Evolutionary conservation across 306 rosid genomes (phyloP).

Genomic region (Citrullus amarus): DNA sequence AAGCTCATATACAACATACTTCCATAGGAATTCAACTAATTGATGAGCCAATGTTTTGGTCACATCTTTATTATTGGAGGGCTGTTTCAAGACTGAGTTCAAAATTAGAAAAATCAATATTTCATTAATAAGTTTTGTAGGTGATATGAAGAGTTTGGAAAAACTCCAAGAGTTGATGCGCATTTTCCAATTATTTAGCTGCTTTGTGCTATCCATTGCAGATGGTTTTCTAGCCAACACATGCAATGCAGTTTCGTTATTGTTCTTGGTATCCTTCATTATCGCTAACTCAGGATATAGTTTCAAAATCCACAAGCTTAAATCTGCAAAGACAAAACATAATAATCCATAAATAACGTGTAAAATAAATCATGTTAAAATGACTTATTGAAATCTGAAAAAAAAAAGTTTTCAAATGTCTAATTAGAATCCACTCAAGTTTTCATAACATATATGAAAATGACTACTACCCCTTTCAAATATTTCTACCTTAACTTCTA

Average conservation of each 20-base stretch:
- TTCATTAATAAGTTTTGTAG: too few species aligned
- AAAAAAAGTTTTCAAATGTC: too few species aligned
- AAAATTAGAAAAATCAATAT: not conserved
- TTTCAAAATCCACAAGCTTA: not conserved
- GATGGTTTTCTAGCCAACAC: constrained; percentile 16
- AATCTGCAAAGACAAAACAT: not conserved
- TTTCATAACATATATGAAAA: too few species aligned
- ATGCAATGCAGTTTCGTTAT: constrained; percentile 11
- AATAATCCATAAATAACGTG: too few species aligned
- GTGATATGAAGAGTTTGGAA: not conserved
- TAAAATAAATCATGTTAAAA: too few species aligned
- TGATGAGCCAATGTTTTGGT: constrained; percentile 7
- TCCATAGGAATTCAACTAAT: constrained; percentile 15
- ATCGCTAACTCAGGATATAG: not conserved
- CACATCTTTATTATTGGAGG: not conserved
- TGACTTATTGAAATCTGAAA: too few species aligned
- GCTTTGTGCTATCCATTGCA: constrained; percentile 1
- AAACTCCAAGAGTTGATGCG: constrained; percentile 8
- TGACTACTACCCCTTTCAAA: too few species aligned
- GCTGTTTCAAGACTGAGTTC: not conserved
- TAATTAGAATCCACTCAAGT: too few species aligned
- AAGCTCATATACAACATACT: not conserved
- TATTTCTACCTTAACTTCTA: too few species aligned
- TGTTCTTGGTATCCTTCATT: not conserved
- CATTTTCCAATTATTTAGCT: constrained; percentile 6